Evolutionary conservation across 2,329 filamentous ascomycete genomes (phyloP).

Genomic region (Penicillium decumbens): DNA sequence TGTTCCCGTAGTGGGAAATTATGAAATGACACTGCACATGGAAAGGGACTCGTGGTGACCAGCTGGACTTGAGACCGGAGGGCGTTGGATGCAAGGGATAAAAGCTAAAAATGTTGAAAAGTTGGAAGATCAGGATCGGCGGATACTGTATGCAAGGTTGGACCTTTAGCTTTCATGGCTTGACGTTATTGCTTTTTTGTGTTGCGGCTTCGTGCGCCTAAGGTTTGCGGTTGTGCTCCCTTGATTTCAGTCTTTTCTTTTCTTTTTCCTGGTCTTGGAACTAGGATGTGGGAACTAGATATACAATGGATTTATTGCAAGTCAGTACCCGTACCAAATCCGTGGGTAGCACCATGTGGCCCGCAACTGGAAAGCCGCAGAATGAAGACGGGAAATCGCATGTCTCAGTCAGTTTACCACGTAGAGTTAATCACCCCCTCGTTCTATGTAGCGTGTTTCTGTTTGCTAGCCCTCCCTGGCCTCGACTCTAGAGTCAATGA

Average conservation of each 20-base stretch:
- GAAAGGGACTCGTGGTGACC: background rate
- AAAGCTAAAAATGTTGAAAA: too few species aligned
- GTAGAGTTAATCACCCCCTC: background rate
- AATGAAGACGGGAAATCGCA: slow-evolving; percentile 7
- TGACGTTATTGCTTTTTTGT: slow-evolving; percentile 12
- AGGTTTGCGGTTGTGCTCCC: background rate
- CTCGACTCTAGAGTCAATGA: background rate
- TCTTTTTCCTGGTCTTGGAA: background rate
- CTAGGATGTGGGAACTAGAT: background rate
- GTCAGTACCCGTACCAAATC: slow-evolving; percentile 2
- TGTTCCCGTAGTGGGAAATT: background rate
- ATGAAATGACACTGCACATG: slow-evolving; percentile 11
- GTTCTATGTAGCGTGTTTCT: too few species aligned
- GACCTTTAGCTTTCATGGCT: slow-evolving; percentile 11
- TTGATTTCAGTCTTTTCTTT: background rate
- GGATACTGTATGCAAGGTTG: slow-evolving; percentile 9
- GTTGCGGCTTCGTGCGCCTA: background rate
- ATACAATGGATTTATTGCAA: background rate
- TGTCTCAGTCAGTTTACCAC: slow-evolving; percentile 6
- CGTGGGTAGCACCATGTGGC: slow-evolving; percentile 16
- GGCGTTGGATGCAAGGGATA: background rate
- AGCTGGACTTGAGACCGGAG: background rate
- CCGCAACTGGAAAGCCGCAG: slow-evolving; percentile 12
- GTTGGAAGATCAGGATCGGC: slow-evolving; percentile 11
- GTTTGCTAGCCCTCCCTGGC: background rate